Evolutionary conservation across 495 filamentous ascomycete genomes (phyloP).

Genomic region (Penicillium roqueforti): DNA sequence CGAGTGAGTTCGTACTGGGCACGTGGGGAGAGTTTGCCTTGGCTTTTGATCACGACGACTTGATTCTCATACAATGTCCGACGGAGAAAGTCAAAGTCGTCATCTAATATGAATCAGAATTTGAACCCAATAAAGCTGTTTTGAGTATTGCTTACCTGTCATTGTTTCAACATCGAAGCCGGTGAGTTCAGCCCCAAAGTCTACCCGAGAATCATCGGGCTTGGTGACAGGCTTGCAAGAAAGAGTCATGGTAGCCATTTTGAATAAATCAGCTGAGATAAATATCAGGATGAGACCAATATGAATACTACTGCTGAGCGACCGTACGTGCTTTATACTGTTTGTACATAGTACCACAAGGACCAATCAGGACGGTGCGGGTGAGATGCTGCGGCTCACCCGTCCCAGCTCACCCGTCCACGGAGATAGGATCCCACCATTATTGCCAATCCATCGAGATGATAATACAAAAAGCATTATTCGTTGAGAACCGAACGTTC

Average conservation of each 20-base stretch:
- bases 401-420: neutral
- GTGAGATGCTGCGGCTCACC: too few species aligned
- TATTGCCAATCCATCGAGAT: neutral
- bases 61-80: constrained; percentile 57
- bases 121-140: neutral
- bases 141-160: constrained; percentile 27
- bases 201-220: constrained; percentile 35
- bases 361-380: neutral
- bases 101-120: constrained; percentile 35
- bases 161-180: constrained; percentile 54
- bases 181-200: constrained; percentile 52
- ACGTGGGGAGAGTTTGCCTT: constrained; percentile 51
- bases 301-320: neutral
- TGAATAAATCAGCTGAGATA: neutral
- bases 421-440: neutral
- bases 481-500: neutral
- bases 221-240: constrained; percentile 7
- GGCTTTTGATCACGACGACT: constrained; percentile 62
- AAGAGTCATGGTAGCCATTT: constrained; percentile 2
- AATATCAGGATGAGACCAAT: too few species aligned
- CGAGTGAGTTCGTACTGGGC: constrained; percentile 64
- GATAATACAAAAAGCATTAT: neutral
- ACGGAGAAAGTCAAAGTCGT: constrained; percentile 53
- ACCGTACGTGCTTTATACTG: neutral
- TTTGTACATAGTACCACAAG: neutral